These are phyloP conservation scores for Mycena leptocephala DNA, from an alignment of 768 basidiomycete genomes.

Conservation along the genomic window DNA sequence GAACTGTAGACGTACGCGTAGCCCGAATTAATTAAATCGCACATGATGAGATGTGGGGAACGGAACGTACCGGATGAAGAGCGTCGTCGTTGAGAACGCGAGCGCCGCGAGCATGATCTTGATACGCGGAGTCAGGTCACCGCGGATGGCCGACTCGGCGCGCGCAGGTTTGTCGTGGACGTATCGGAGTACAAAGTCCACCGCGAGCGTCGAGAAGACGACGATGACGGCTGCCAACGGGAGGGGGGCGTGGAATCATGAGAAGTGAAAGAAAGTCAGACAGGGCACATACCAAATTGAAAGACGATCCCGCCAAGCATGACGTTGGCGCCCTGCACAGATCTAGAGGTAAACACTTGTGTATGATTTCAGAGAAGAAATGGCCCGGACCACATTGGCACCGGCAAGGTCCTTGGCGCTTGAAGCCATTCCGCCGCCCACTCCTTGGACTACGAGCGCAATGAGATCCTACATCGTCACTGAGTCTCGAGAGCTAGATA, in stretches of 20 bases:
- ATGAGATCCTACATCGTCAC: constrained; percentile 1
- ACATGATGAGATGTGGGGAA: not conserved
- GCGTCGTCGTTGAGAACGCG: constrained; percentile 55
- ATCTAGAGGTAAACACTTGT: not conserved
- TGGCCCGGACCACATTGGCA: constrained; percentile 6
- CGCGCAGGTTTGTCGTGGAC: constrained; percentile 51
- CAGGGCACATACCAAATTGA: constrained; percentile 60
- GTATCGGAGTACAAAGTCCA: constrained; percentile 65
- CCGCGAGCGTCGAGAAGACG: constrained; percentile 56
- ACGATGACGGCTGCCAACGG: constrained; percentile 60
- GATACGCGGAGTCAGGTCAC: not conserved
- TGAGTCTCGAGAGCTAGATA: not conserved
- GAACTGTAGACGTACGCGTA: not conserved
- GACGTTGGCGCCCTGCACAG: constrained; percentile 1
- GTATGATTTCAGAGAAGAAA: not conserved
- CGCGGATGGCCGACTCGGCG: too few species aligned
- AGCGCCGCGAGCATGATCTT: constrained; percentile 54
- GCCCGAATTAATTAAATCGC: not conserved
- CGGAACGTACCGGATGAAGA: constrained; percentile 62
- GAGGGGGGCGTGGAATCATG: not conserved
- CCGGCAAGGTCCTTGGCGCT: constrained; percentile 1
- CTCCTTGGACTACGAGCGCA: constrained; percentile 20
- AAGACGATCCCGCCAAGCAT: constrained; percentile 79
- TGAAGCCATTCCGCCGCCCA: constrained; percentile 14
- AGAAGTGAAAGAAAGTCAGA: not conserved